These are phyloP conservation scores for Amphicarpaea edgeworthii DNA, from an alignment of 306 rosid species.

Conservation along the genomic window DNA sequence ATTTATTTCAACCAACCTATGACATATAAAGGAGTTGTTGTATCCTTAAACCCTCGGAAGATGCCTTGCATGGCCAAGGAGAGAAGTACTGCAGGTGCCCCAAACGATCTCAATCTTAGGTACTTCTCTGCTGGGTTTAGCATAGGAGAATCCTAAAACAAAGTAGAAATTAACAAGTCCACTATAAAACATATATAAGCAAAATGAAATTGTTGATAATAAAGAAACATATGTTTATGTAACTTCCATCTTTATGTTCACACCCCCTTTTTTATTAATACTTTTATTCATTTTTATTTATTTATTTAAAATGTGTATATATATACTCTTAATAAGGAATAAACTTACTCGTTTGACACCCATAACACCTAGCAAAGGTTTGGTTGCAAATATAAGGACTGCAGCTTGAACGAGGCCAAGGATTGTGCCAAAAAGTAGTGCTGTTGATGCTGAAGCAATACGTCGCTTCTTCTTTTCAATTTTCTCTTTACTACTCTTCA, in stretches of 20 bases:
- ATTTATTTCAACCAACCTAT: constrained; percentile 59
- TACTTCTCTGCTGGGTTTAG: constrained; percentile 72
- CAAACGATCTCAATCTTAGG: constrained; percentile 74
- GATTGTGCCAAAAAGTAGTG: constrained; percentile 75
- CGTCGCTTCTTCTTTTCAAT: constrained; percentile 52
- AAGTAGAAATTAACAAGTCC: background rate
- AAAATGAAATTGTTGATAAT: background rate
- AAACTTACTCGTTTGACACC: constrained; percentile 79
- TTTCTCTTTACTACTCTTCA: constrained; percentile 39
- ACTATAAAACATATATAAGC: background rate
- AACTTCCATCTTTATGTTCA: too few relatives aligned
- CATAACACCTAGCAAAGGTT: constrained; percentile 70
- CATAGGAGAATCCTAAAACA: constrained; percentile 84
- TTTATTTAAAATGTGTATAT: too few relatives aligned
- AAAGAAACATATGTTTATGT: too few relatives aligned
- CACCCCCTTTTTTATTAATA: too few relatives aligned
- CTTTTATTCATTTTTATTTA: too few relatives aligned
- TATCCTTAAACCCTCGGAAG: constrained; percentile 93
- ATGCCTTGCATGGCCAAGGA: constrained; percentile 97
- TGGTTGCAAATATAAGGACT: constrained; percentile 72
- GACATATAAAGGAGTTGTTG: constrained; percentile 89
- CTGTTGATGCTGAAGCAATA: constrained; percentile 95
- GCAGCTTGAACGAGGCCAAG: constrained; percentile 85
- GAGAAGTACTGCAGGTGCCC: constrained; percentile 96
- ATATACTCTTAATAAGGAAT: background rate